Evolutionary conservation across 441 rosid species (phyloP).

Genomic region (Theobroma grandiflorum): DNA sequence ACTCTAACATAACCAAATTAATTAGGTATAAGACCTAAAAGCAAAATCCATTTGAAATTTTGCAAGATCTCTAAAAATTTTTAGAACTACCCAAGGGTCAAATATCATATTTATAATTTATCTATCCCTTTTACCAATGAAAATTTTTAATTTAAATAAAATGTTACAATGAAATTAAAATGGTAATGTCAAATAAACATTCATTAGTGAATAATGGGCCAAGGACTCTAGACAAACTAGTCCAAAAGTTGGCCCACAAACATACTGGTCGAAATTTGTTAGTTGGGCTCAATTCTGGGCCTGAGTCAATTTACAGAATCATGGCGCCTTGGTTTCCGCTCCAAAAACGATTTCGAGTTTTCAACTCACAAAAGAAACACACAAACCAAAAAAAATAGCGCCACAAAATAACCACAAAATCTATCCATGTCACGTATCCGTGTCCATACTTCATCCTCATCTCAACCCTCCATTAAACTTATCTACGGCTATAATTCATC

Average conservation of each 20-base stretch:
- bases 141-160: too few relatives aligned
- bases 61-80: too few relatives aligned
- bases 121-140: too few relatives aligned
- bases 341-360: not conserved
- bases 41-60: too few relatives aligned
- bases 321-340: conserved; percentile 11
- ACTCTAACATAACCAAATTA: too few relatives aligned
- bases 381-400: not conserved
- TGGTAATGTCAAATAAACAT: not conserved
- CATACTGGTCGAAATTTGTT: not conserved
- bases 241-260: not conserved
- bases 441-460: not conserved
- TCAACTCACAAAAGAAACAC: not conserved
- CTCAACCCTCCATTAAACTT: conserved; percentile 20
- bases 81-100: too few relatives aligned
- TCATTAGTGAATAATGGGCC: not conserved
- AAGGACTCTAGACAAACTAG: not conserved
- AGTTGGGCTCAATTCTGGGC: not conserved
- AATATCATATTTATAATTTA: too few relatives aligned
- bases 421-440: conserved; percentile 43
- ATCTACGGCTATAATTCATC: conserved; percentile 21
- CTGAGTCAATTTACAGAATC: not conserved
- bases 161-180: too few relatives aligned
- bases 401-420: not conserved
- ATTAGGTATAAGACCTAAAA: too few relatives aligned